Evolutionary conservation across 2,329 filamentous ascomycete species (phyloP).

Genomic region (Trichoderma semiorbis): DNA sequence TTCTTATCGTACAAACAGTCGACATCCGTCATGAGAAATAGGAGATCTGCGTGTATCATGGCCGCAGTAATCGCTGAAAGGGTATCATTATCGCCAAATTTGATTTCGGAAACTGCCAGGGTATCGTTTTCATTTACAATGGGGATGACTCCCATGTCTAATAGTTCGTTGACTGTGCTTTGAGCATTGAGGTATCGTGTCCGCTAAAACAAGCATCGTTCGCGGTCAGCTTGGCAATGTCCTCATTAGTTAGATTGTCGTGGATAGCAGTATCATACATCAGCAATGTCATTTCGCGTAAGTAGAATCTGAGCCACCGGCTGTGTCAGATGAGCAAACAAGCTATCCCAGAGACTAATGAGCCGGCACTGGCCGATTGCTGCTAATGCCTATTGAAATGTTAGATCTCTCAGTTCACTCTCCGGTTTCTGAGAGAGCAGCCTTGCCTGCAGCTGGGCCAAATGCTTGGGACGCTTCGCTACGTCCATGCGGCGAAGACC

Average conservation of each 20-base stretch:
- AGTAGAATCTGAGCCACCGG: conserved; percentile 92
- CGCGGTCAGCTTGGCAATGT: neutral
- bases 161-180: conserved; percentile 84
- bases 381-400: conserved; percentile 64
- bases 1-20: conserved; percentile 98
- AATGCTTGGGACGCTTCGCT: conserved; percentile 80
- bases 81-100: conserved; percentile 98
- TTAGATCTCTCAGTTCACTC: neutral
- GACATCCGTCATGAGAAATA: conserved; percentile 98
- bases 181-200: conserved; percentile 89
- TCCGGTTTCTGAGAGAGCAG: neutral
- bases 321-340: conserved; percentile 84
- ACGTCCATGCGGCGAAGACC: conserved; percentile 88
- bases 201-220: conserved; percentile 12
- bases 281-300: conserved; percentile 93
- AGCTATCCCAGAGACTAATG: conserved; percentile 91
- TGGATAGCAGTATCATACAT: conserved; percentile 54
- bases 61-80: conserved; percentile 93
- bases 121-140: conserved; percentile 99
- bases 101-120: conserved; percentile 93
- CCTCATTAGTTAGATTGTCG: no score
- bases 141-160: conserved; percentile 94
- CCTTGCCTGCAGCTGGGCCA: conserved; percentile 76
- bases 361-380: conserved; percentile 94
- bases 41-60: conserved; percentile 94